phyloP scores from a whole-genome alignment of 2,329 filamentous ascomycete genomes.

The Cryphonectria nitschkei region DNA sequence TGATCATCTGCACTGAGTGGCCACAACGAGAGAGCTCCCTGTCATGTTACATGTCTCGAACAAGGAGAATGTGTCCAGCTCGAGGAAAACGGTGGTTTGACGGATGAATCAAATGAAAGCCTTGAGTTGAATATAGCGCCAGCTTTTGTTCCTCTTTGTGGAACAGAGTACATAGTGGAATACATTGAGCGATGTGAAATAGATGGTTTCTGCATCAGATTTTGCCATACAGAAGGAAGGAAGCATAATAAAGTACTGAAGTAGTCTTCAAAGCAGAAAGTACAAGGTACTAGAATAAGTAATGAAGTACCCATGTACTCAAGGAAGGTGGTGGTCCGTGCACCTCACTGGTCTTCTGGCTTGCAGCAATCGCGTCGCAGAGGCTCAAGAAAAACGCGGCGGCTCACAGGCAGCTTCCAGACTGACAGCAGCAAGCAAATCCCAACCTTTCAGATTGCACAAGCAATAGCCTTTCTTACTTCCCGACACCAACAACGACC shows the following conservation, averaged over 20 bases:
- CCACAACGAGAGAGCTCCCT: neutral
- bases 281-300: no score
- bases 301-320: neutral
- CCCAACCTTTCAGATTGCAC: conserved; percentile 12
- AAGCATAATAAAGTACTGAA: neutral
- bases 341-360: neutral
- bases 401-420: conserved; percentile 11
- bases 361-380: conserved; percentile 18
- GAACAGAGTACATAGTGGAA: neutral
- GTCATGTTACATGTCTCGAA: neutral
- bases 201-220: neutral
- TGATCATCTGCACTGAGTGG: neutral
- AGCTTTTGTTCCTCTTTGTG: neutral
- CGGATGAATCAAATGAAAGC: neutral
- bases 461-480: conserved; percentile 23
- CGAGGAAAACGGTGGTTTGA: neutral
- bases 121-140: neutral
- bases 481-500: conserved; percentile 10
- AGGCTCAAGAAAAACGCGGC: conserved; percentile 23
- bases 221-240: neutral
- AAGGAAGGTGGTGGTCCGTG: conserved; percentile 17
- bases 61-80: neutral
- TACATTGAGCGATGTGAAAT: neutral
- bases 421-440: conserved; percentile 8
- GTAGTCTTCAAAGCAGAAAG: no score